These are phyloP conservation scores for Omphalea diandra DNA, from an alignment of 441 rosid genomes.

Conservation along the genomic window DNA sequence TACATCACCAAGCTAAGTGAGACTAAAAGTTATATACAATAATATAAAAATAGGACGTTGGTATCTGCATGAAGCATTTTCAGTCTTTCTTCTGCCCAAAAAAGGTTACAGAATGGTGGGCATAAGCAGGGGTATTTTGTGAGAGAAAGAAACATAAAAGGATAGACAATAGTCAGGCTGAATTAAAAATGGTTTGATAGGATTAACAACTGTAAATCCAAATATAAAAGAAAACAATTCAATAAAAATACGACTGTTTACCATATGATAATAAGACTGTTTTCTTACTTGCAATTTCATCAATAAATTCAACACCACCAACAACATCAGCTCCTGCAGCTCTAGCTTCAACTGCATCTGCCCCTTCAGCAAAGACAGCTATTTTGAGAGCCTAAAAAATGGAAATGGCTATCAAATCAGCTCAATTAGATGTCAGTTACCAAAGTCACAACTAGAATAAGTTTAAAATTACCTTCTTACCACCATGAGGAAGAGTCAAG, in stretches of 20 bases:
- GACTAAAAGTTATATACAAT: not conserved
- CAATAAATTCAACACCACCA: slow-evolving; percentile 85
- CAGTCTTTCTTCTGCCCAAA: not conserved
- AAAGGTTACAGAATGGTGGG: not conserved
- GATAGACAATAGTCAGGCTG: not conserved
- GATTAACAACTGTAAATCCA: not conserved
- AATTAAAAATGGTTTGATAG: not conserved
- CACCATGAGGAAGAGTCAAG: slow-evolving; percentile 80
- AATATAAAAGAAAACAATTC: slow-evolving; percentile 7
- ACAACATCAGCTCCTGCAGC: slow-evolving; percentile 98
- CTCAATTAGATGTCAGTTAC: not conserved
- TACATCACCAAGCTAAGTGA: not conserved
- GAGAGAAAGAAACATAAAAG: not conserved
- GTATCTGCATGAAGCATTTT: not conserved
- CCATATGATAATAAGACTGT: slow-evolving; percentile 7
- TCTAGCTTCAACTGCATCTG: slow-evolving; percentile 95
- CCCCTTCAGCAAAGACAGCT: slow-evolving; percentile 92
- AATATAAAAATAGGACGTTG: not conserved
- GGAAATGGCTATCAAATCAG: slow-evolving; percentile 12
- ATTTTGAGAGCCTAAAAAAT: slow-evolving; percentile 70
- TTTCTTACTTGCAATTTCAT: slow-evolving; percentile 68
- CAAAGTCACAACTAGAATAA: slow-evolving; percentile 3
- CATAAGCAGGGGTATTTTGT: not conserved
- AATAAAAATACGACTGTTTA: too few relatives aligned
- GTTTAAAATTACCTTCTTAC: slow-evolving; percentile 57